phyloP scores from a whole-genome alignment of 306 rosid genomes.

The Quercus variabilis region DNA sequence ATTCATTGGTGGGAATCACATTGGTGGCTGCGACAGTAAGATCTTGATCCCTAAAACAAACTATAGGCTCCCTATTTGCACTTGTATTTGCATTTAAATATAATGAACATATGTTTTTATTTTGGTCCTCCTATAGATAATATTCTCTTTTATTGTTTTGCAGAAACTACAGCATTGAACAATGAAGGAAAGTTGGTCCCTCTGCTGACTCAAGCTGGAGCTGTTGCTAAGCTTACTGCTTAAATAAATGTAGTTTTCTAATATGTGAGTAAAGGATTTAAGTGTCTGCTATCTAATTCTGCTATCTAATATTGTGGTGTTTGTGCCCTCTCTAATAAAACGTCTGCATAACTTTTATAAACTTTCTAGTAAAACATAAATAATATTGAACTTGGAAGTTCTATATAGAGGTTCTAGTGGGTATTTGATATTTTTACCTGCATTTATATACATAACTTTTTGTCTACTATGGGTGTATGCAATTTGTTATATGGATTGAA shows the following conservation, averaged over 20 bases:
- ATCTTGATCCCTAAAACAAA: not conserved
- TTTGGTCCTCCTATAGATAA: not conserved
- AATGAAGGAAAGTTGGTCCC: constrained; percentile 65
- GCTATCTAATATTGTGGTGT: not conserved
- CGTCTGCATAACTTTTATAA: too few relatives aligned
- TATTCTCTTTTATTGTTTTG: constrained; percentile 21
- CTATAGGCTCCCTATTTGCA: not conserved
- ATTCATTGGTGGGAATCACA: constrained; percentile 80
- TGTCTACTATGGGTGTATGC: not conserved
- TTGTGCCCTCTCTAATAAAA: not conserved
- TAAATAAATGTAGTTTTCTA: not conserved
- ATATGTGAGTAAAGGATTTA: not conserved
- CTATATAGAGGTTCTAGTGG: not conserved
- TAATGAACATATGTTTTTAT: not conserved
- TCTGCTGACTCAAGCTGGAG: constrained; percentile 67
- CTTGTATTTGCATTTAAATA: not conserved
- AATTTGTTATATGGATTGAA: not conserved
- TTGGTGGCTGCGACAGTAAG: constrained; percentile 93
- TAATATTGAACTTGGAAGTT: constrained; percentile 7
- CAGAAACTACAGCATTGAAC: constrained; percentile 59
- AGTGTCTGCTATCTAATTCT: not conserved
- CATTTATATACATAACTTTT: not conserved
- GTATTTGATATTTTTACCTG: not conserved
- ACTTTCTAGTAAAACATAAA: not conserved
- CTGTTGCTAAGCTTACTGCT: constrained; percentile 34